Base-by-base conservation (phyloP, 202 grass and related monocot species). In the Carex sylvatica region DNA sequence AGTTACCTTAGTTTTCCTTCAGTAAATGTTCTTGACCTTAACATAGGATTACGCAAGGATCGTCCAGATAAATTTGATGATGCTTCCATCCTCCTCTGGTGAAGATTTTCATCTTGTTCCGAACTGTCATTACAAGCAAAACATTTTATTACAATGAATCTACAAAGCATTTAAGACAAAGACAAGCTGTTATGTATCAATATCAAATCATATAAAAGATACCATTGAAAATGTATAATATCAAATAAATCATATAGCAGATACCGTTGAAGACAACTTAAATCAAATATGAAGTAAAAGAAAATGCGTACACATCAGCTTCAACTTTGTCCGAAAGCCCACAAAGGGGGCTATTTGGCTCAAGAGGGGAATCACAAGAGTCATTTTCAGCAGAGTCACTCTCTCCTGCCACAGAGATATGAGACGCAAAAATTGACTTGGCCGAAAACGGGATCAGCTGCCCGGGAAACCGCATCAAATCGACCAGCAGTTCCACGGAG, bases 341-440 rank as follows among this genome's bases (percentile, higher is more conserved):
- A 85, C 90, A 96, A 16, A 93, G 78, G 44, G 96, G 96, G 66
- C 96, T 99, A 79, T 99, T 99, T 49, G 96, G 96, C 83, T 99
- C 96, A 74, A 99, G 93, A 44, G 96, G 96, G 70, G 96, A 99
- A 90, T 99, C 96, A 80, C 93, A 99, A 4, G 96, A 99, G 83
- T 99, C 96, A 74, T 99, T 93, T 83, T 99, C 96, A 82, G 93
- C 96, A 78, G 96, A 99, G 78, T 99, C 96, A 3, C 91, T 99
- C 79, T 99, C 96, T 55, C 93, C 96, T 52, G 96, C 91, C 53
- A 91, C 89, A 78, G 96, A 92, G 54, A 96, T 99, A 84, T 99
- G 96, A 0, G 91, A 99, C 78, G 91, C 91, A 89, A 99, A 99
- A 76, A 99, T 93, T 53, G 96, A 93, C 83, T 96, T 99, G 36